phyloP scores from a whole-genome alignment of 2,329 filamentous ascomycete species.

The Neofusicoccum sp. region DNA sequence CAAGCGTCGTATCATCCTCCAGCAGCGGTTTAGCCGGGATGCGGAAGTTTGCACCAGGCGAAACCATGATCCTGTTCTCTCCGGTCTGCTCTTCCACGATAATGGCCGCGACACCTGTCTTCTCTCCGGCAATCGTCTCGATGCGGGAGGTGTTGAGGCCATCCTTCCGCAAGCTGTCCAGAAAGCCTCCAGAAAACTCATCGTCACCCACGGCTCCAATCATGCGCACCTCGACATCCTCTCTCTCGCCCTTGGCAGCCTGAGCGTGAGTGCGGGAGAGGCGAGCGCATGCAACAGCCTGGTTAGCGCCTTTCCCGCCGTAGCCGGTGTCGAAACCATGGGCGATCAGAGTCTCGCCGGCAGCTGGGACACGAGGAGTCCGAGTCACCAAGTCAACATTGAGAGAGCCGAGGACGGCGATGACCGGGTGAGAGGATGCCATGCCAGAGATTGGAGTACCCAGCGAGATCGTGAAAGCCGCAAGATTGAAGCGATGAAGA shows the following conservation, averaged over 20 bases:
- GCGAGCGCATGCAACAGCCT: conserved; percentile 84
- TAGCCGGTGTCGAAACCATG: conserved; percentile 74
- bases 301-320: conserved; percentile 94
- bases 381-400: conserved; percentile 92
- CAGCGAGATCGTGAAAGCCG: too few species aligned
- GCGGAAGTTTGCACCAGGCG: conserved; percentile 47
- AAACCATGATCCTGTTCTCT: conserved; percentile 50
- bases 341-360: conserved; percentile 84
- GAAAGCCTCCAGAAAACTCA: conserved; percentile 39
- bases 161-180: conserved; percentile 44
- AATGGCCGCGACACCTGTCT: conserved; percentile 50
- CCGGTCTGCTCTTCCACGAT: conserved; percentile 48
- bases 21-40: conserved; percentile 39
- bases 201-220: conserved; percentile 51
- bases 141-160: conserved; percentile 44
- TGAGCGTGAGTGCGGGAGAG: conserved; percentile 60
- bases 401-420: conserved; percentile 86
- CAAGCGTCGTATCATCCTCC: conserved; percentile 40
- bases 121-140: conserved; percentile 40
- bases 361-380: conserved; percentile 76
- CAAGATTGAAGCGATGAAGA: too few species aligned
- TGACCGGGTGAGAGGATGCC: conserved; percentile 41
- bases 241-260: too few species aligned
- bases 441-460: background rate
- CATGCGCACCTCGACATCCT: conserved; percentile 49